Base-by-base conservation (phyloP, 202 grass and related monocot species). In the Bolboschoenoplectus hybrid region DNA sequence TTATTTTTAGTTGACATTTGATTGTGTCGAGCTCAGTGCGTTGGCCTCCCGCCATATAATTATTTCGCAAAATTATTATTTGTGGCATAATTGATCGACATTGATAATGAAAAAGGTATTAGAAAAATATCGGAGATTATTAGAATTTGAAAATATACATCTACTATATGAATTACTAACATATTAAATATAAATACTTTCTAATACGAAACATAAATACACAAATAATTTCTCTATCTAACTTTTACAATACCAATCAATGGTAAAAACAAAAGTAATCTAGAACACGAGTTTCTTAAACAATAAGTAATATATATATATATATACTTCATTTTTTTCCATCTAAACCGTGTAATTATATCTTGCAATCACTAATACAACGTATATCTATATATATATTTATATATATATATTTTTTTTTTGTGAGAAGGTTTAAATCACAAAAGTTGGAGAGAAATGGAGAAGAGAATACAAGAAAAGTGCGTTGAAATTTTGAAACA, bases 381-480 rank as follows among this genome's bases (percentile, higher is more conserved):
- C 57, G n/a, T 5, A 61, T 61, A 3, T 44, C 1, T 44, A n/a
- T 61, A 3, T 44, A 44, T 44, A n/a, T 61, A 61, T n/a, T n/a
- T n/a, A n/a, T n/a, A n/a, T n/a, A n/a, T n/a, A n/a, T n/a, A n/a
- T n/a, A n/a, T n/a, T n/a, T n/a, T n/a, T n/a, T 38, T 4, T 39
- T 16, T 41, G 3, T 6, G 16, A 20, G 41, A 46, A 72, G 68
- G 43, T 72, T 73, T 26, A 26, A 26, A 26, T 26, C 17, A 3
- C 43, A 47, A 49, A 47, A 73, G 69, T 73, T 8, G 8, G 26
- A 9, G 41, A 19, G 14, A 44, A 17, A 32, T 32, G 52, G 9
- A 63, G 19, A 65, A 70, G 46, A 74, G 46, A 76, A 76, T 76
- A 55, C 73, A 76, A 76, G 73, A 76, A 65, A 75, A 50, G 12